Base-by-base conservation (phyloP, 2,329 filamentous ascomycete species). In the Fusarium sp. region DNA sequence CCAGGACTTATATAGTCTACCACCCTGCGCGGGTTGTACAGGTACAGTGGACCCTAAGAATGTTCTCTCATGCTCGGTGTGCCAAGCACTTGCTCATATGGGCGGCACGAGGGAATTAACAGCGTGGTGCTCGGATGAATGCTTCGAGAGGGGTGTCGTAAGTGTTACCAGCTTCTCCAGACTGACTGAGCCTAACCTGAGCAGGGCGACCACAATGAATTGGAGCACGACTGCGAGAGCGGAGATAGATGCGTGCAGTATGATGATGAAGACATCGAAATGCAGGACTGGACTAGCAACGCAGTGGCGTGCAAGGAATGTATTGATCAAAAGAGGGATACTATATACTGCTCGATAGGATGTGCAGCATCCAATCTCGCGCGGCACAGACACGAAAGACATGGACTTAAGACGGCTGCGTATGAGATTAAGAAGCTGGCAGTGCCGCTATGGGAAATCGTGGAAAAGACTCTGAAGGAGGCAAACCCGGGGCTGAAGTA, bases 61-160 rank as follows among this genome's bases (percentile, higher is more conserved):
- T 14, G 82, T 86, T 13, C 64, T 84, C 3, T 83, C 84, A 10
- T 88, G 87, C 58, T 79, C 83, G 5, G 56, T 87, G 11, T 88
- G 87, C 74, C 84, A 87, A 70, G 76, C 84, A n/a, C 76, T 86
- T 5, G 69, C 78, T 17, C 79, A 83, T 44, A 80, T 84, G 66
- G 82, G 83, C 18, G 79, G 84, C 7, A 69, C 69, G 15, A 77
- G 79, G 56, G 79, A 78, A 36, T 73, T 85, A 63, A 83, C 83
- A 5, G 77, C 86, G 13, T 88, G 86, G 71, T 87, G 86, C 75
- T 85, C 84, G 2, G 80, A 84, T 12, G 79, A 79, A 31, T 87
- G 86, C 70, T 80, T 80, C 35, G 77, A 81, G 12, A 79, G 81
- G 44, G 82, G 82, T 56, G 82, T 84, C 55, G 86, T 87, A 78